phyloP scores from a whole-genome alignment of 345 rosid species.

The Geranium rotundifolium region DNA sequence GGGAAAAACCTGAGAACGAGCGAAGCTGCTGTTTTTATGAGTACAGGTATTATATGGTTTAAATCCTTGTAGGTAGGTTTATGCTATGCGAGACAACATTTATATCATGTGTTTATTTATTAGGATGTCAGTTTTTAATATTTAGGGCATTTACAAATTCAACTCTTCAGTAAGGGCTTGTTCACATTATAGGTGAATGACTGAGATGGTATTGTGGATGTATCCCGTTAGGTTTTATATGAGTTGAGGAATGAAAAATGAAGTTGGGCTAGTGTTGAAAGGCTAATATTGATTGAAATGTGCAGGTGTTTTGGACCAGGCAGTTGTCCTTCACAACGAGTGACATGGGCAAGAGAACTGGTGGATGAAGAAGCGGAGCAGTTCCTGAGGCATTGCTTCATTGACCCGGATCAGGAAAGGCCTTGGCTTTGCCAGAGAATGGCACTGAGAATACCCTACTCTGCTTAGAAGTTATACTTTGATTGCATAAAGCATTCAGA shows the following conservation, averaged over 20 bases:
- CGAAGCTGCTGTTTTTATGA: conserved; percentile 94
- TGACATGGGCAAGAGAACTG: conserved; percentile 78
- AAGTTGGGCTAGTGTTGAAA: background rate
- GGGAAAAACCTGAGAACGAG: conserved; percentile 91
- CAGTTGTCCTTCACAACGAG: conserved; percentile 57
- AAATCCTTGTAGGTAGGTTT: background rate
- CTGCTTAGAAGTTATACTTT: conserved; percentile 29
- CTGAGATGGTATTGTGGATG: too few species aligned
- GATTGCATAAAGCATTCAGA: too few species aligned
- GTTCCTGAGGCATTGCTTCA: conserved; percentile 62
- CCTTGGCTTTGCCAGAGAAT: conserved; percentile 82
- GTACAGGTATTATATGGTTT: conserved; percentile 41
- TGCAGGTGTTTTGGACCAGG: conserved; percentile 87
- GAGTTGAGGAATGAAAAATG: too few species aligned
- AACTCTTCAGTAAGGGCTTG: too few species aligned
- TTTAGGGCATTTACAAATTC: too few species aligned
- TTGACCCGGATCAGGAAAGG: conserved; percentile 58
- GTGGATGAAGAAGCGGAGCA: conserved; percentile 80
- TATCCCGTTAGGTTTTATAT: too few species aligned
- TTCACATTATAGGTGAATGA: too few species aligned
- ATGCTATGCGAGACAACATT: background rate
- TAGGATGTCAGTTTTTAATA: too few species aligned
- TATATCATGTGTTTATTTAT: too few species aligned
- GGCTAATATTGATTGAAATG: background rate
- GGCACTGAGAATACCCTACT: conserved; percentile 62